Conservation (phyloP, 805 yeast species). For the Millerozyma acaciae region DNA sequence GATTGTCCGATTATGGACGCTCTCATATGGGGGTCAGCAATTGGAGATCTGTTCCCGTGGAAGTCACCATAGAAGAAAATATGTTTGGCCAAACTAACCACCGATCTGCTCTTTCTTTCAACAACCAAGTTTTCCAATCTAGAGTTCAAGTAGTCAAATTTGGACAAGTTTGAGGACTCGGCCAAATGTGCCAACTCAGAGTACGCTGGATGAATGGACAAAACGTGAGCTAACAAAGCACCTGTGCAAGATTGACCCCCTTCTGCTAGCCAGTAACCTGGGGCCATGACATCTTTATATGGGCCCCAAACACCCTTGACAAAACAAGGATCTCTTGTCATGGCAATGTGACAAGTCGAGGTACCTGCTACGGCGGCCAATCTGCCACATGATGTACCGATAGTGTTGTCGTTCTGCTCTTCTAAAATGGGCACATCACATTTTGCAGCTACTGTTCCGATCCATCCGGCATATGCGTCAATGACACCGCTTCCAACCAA, state of each 20-base stretch:
- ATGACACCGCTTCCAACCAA: constrained; percentile 94
- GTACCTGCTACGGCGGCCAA: constrained; percentile 98
- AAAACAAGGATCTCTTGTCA: constrained; percentile 79
- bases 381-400: constrained; percentile 70
- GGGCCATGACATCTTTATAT: constrained; percentile 87
- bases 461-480: constrained; percentile 98
- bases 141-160: constrained; percentile 79
- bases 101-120: constrained; percentile 59
- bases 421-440: constrained; percentile 55
- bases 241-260: constrained; percentile 99
- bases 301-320: constrained; percentile 99
- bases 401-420: constrained; percentile 44
- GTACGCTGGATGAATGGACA: constrained; percentile 86
- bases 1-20: constrained; percentile 90
- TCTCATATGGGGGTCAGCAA: constrained; percentile 91
- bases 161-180: constrained; percentile 63
- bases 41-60: constrained; percentile 96
- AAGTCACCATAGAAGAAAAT: constrained; percentile 92
- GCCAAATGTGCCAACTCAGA: constrained; percentile 65
- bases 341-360: constrained; percentile 91
- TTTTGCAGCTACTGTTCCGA: constrained; percentile 94
- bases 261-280: constrained; percentile 91
- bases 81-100: constrained; percentile 77
- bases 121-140: constrained; percentile 63
- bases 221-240: constrained; percentile 82